phyloP scores from a whole-genome alignment of 495 filamentous ascomycete species.

The Penicillium parvum region DNA sequence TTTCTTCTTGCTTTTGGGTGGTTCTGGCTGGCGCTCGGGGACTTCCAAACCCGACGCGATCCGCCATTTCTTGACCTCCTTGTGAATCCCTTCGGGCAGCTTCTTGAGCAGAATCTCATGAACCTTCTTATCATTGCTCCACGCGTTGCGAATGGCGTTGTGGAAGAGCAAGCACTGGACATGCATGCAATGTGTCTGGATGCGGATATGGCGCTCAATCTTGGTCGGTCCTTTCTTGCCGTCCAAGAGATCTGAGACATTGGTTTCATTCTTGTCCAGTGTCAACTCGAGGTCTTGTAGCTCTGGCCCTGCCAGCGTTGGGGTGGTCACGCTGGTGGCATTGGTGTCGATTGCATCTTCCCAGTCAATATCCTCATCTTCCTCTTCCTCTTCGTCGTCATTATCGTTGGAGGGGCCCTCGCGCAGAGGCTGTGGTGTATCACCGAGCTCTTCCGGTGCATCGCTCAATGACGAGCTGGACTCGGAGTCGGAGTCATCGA shows the following conservation, averaged over 20 bases:
- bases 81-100: conserved; percentile 58
- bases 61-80: conserved; percentile 73
- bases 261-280: conserved; percentile 56
- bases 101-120: conserved; percentile 73
- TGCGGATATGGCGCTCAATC: conserved; percentile 71
- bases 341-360: conserved; percentile 70
- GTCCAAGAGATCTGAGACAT: conserved; percentile 53
- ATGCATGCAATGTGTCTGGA: conserved; percentile 79
- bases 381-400: conserved; percentile 55
- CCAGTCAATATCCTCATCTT: conserved; percentile 76
- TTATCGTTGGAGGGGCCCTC: conserved; percentile 45
- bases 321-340: conserved; percentile 24
- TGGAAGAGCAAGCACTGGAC: conserved; percentile 86
- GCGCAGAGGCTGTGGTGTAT: conserved; percentile 4
- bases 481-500: conserved; percentile 39
- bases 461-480: conserved; percentile 65
- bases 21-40: conserved; percentile 31
- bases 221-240: conserved; percentile 84
- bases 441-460: conserved; percentile 27
- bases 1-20: conserved; percentile 38
- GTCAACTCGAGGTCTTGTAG: conserved; percentile 70
- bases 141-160: conserved; percentile 80
- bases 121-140: conserved; percentile 74
- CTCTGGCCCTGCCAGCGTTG: conserved; percentile 26
- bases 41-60: conserved; percentile 57